These are phyloP conservation scores for Poronia punctata DNA, from an alignment of 495 filamentous ascomycete genomes.

Conservation along the genomic window DNA sequence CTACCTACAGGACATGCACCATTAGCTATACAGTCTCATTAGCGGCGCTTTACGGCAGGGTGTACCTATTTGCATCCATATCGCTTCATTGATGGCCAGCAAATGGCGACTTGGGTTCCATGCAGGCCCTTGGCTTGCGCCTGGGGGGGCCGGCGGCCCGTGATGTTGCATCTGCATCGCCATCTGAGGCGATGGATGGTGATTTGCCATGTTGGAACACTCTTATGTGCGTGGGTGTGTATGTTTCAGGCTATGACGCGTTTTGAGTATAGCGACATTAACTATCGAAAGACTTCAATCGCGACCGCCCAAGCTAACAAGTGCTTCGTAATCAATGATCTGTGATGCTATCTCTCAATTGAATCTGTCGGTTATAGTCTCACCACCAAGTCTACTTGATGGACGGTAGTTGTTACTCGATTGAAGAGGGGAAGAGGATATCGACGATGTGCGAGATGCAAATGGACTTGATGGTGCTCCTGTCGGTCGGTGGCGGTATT, in stretches of 20 bases:
- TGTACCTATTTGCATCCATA: conserved; percentile 94
- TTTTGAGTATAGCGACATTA: no score
- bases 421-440: no score
- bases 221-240: background rate
- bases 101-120: conserved; percentile 41
- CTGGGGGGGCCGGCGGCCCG: conserved; percentile 39
- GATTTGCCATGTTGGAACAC: conserved; percentile 45
- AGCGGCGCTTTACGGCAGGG: background rate
- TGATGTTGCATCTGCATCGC: conserved; percentile 54
- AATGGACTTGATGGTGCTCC: no score
- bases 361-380: no score
- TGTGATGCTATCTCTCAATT: no score
- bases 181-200: conserved; percentile 50
- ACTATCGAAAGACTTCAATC: no score
- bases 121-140: conserved; percentile 23
- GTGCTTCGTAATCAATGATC: no score
- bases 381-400: no score
- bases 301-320: no score
- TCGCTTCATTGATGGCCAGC: conserved; percentile 61
- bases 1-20: conserved; percentile 55
- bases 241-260: background rate
- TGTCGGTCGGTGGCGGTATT: no score
- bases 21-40: conserved; percentile 15
- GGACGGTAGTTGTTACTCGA: no score
- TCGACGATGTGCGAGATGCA: no score